Base-by-base conservation (phyloP, 352 stramenopile genomes). In the Pythium brassicae region DNA sequence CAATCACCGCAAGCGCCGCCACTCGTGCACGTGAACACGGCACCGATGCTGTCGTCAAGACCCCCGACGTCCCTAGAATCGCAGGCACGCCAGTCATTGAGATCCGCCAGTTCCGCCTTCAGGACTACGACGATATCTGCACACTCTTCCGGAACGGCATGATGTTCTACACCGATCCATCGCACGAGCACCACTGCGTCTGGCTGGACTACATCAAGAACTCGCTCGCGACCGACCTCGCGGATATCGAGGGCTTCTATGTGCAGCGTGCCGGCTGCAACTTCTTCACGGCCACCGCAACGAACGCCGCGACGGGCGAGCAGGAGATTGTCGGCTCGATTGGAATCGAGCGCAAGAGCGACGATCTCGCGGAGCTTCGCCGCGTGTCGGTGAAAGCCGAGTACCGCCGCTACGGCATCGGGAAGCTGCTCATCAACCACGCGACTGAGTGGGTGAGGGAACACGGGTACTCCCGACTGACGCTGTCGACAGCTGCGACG, bases 211-310 rank as follows among this genome's bases (percentile, higher is more conserved):
- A 60, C 32, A 42, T 63, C 15, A 8, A 12, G 14, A 25, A 53
- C 43, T 50, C 50, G 14, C 35, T 63, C 11, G 32, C 29, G 5
- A 53, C 50, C 15, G 57, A 65, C 29, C 44, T 65, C 23, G 43
- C 58, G 23, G 52, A 65, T 29, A 61, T 65, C 23, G 19, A 4
- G 4, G 43, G 43, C 14, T 44, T 39, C 19, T 65, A 61, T 32
- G 5, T 58, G 37, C 3, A 39, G 7, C 19, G 37, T 4, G 7
- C 23, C 9, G 66, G 69, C 19, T 69, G 64, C 10, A 54, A 69
- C 29, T 74, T 69, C 50, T 78, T 61, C 51, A 59, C 71, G 14
- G 64, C 62, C 11, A 64, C 63, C 1, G 39, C 50, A 1, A 32
- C 29, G 53, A 49, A 37, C n/a, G 42, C 22, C 15, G 9, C 32